Base-by-base conservation (phyloP, 176 grass and related monocot species). In the Avena sativa region DNA sequence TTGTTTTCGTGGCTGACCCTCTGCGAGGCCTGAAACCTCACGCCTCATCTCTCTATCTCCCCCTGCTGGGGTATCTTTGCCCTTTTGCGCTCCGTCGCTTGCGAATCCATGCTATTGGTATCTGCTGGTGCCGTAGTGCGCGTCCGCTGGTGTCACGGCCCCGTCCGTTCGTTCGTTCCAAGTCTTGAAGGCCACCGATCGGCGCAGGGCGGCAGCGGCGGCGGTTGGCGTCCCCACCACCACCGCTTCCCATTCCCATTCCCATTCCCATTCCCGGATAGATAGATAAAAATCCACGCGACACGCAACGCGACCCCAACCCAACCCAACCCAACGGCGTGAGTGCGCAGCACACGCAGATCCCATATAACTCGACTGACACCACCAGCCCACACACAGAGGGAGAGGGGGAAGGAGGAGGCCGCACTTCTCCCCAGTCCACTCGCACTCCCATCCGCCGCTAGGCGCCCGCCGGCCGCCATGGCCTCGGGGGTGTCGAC, bases 401-500 rank as follows among this genome's bases (percentile, higher is more conserved):
- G 14, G 3, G 72, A 46, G 34, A 4, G 51, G 53, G 30, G 0
- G 9, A 5, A 15, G 12, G 44, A 1, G 8, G 71, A 16, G 46
- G 4, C 11, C 8, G 25, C 79, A 6, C 23, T 34, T 34, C 32
- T 34, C 32, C 20, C 61, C 60, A 62, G 60, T 62, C 43, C 34
- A 43, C 67, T 43, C 71, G 71, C 63, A 38, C 64, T 40, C 80
- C 63, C 46, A 3, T 52, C 28, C 47, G 2, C 62, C 79, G 63
- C 46, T 47, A 1, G 38, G 13, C 62, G 25, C 26, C 62, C 4
- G 3, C 14, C 3, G 47, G 0, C 5, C 8, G 57, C 80, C 58
- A 86, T 92, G 90, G 90, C 71, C 72, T 53, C 36, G 6, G 71
- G 50, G 21, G 68, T 77, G 69, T 71, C 81, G 38, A 75, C 59